Evolutionary conservation across 129 eudicot genomes (phyloP).

Genomic region (Lactuca sativa): DNA sequence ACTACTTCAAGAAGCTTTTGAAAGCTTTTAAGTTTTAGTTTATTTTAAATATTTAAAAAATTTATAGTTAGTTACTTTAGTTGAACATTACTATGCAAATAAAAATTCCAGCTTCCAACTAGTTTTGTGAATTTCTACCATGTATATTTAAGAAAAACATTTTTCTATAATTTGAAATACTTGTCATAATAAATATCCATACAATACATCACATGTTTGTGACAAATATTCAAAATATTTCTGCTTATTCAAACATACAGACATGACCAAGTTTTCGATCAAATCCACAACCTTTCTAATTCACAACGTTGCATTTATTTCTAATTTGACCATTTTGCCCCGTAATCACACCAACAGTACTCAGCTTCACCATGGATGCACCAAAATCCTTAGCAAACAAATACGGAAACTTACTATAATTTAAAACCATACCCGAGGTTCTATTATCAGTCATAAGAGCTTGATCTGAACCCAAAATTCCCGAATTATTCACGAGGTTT

Average conservation of each 20-base stretch:
- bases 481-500: slow-evolving; percentile 59
- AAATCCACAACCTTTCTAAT: slow-evolving; percentile 31
- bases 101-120: too few relatives aligned
- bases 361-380: slow-evolving; percentile 61
- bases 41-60: too few relatives aligned
- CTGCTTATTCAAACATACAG: slow-evolving; percentile 21
- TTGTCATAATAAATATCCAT: too few relatives aligned
- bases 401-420: slow-evolving; percentile 54
- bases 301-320: slow-evolving; percentile 57
- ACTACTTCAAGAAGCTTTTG: too few relatives aligned
- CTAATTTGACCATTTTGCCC: slow-evolving; percentile 68
- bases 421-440: slow-evolving; percentile 51
- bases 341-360: slow-evolving; percentile 63
- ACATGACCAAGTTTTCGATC: background rate
- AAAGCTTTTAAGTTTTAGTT: too few relatives aligned
- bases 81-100: too few relatives aligned
- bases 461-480: slow-evolving; percentile 70
- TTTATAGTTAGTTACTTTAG: too few relatives aligned
- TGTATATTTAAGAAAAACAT: too few relatives aligned
- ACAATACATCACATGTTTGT: background rate
- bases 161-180: too few relatives aligned
- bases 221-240: background rate
- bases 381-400: slow-evolving; percentile 58
- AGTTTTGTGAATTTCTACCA: too few relatives aligned
- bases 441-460: slow-evolving; percentile 59